Base-by-base conservation (phyloP, 2,329 filamentous ascomycete genomes). In the Calonectria hongkongensis region DNA sequence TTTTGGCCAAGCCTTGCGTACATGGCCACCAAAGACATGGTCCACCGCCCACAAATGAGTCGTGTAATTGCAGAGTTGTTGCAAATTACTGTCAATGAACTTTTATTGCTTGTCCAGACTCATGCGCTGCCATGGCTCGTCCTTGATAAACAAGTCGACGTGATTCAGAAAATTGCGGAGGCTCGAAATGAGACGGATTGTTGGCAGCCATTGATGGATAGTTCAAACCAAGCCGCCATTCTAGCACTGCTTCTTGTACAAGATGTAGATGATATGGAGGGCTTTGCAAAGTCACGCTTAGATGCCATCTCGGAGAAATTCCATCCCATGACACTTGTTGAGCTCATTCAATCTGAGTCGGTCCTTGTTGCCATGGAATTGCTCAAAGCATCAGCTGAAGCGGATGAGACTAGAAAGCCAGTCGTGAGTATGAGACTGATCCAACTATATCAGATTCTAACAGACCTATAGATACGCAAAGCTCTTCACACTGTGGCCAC, bases 1-100 rank as follows among this genome's bases (percentile, higher is more conserved):
- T 98, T 95, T 82, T 98, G 96, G 96, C 91, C 92, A 76, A 96
- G 91, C 36, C 88, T 99, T 54, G 96, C 95, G 0, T 93, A 96
- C 72, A 90, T 93, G 63, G 92, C 95, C 2, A 93, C 97, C 33
- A 96, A 95, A 81, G 95, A 98, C 78, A 89, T 98, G 73, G 89
- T 93, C 27, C 89, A 90, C 60, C 91, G 93, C 58, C 96, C 97
- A n/a, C 94, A 97, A 78, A 94, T 96, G 80, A 93, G 92, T 58
- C 92, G 94, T 68, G 89, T 94, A 54, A 88, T 98, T 62, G 95
- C 95, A 28, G 95, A 98, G 75, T 85, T 98, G 36, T 88, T 98
- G 45, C 92, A 93, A 65, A 93, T 95, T 80, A 93, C 91, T 47
- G 89, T 97, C 10, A 88, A 92, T 51, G 92, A 94, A 66, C 92